Conservation (phyloP, 2,329 filamentous ascomycete genomes). For the Colletotrichum cereale region DNA sequence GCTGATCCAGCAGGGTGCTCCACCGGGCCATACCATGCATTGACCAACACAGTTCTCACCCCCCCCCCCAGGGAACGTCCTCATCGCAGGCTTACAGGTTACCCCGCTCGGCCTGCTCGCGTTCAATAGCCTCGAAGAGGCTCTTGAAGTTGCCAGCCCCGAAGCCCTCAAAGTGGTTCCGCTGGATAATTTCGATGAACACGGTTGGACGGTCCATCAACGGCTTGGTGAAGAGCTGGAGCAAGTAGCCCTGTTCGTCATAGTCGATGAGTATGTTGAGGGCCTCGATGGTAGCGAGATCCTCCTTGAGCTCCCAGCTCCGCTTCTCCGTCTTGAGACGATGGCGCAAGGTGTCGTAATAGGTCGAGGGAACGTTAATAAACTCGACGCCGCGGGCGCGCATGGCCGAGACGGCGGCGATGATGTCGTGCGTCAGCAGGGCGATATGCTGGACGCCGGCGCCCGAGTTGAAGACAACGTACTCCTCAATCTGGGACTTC, state of each 20-base stretch:
- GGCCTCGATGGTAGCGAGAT: conserved; percentile 80
- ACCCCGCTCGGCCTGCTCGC: conserved; percentile 88
- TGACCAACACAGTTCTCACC: not conserved
- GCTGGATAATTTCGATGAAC: conserved; percentile 96
- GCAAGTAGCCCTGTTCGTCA: conserved; percentile 88
- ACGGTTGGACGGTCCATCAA: conserved; percentile 95
- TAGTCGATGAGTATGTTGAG: conserved; percentile 95
- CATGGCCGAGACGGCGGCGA: conserved; percentile 80
- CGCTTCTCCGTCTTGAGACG: conserved; percentile 75
- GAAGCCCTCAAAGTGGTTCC: conserved; percentile 91
- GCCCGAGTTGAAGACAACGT: conserved; percentile 89
- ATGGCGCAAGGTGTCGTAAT: conserved; percentile 82
- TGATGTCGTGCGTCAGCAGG: conserved; percentile 84
- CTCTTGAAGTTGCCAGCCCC: conserved; percentile 97
- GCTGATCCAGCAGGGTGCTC: not conserved
- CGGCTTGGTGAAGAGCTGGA: conserved; percentile 85
- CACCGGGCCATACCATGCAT: not conserved
- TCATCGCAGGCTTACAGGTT: conserved; percentile 66
- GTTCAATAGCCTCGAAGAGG: conserved; percentile 93
- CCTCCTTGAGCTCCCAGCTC: conserved; percentile 78
- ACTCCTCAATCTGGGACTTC: conserved; percentile 95
- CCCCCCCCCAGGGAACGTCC: too few relatives aligned
- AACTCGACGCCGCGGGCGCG: conserved; percentile 92
- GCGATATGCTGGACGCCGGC: conserved; percentile 95
- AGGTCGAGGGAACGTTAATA: conserved; percentile 88